These are phyloP conservation scores for Symbiotaphrina buchneri DNA, from an alignment of 495 filamentous ascomycete species.

Conservation along the genomic window DNA sequence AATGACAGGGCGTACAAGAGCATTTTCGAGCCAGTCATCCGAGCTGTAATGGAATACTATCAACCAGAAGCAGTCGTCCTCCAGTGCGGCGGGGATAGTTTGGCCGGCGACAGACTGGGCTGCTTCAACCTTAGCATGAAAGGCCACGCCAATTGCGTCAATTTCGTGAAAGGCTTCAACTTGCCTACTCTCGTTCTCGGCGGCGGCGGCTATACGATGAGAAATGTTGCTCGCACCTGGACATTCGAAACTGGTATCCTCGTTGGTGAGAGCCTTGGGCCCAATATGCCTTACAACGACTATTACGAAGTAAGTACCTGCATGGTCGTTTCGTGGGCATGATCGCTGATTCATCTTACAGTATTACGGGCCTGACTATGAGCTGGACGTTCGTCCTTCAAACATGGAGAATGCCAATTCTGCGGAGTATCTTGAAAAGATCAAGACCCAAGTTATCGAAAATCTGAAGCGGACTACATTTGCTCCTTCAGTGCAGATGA, in stretches of 20 bases:
- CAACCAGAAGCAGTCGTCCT: constrained; percentile 85
- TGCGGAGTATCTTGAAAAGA: constrained; percentile 85
- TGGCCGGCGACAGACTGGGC: constrained; percentile 84
- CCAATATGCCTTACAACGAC: constrained; percentile 85
- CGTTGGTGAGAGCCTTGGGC: constrained; percentile 55
- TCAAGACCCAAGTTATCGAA: constrained; percentile 74
- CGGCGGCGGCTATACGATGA: constrained; percentile 96
- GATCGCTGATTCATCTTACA: constrained; percentile 12
- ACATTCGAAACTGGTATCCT: constrained; percentile 87
- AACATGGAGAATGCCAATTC: constrained; percentile 99
- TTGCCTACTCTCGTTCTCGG: constrained; percentile 81
- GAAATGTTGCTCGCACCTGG: constrained; percentile 94
- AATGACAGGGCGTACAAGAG: constrained; percentile 80
- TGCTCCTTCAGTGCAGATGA: constrained; percentile 85
- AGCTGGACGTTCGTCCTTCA: constrained; percentile 79
- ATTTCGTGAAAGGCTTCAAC: constrained; percentile 81
- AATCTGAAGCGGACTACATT: constrained; percentile 78
- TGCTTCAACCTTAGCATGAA: constrained; percentile 98
- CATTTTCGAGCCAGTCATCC: constrained; percentile 89
- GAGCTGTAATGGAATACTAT: constrained; percentile 89
- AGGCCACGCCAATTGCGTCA: constrained; percentile 94
- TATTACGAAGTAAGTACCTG: constrained; percentile 68
- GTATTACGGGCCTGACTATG: constrained; percentile 95
- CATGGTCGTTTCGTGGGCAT: neutral
- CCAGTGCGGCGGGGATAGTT: constrained; percentile 87